These are phyloP conservation scores for Candida nanaspora DNA, from an alignment of 805 yeast species.

Conservation along the genomic window DNA sequence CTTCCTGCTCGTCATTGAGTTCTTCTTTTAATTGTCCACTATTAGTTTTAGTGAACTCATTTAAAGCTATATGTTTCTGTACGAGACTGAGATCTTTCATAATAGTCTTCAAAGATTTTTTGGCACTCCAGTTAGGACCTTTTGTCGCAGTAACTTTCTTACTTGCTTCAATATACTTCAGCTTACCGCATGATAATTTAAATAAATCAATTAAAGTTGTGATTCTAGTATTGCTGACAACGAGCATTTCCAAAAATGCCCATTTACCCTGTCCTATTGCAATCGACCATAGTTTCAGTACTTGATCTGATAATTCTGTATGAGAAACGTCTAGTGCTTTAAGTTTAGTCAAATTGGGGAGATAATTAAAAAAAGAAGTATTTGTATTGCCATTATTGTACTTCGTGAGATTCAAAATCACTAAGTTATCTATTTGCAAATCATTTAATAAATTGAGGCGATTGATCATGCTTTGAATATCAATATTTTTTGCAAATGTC, in stretches of 20 bases:
- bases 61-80: no score
- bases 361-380: conserved; percentile 1
- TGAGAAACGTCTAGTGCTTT: conserved; percentile 4
- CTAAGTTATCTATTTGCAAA: conserved; percentile 6
- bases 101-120: no score
- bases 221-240: neutral
- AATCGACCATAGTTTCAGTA: conserved; percentile 18
- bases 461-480: conserved; percentile 7
- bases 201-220: neutral
- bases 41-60: no score
- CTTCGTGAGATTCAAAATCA: conserved; percentile 13
- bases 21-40: no score
- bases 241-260: conserved; percentile 4
- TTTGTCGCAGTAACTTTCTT: neutral
- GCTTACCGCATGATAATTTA: neutral
- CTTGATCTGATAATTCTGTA: conserved; percentile 9
- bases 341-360: conserved; percentile 3
- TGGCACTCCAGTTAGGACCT: no score
- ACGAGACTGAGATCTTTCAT: no score
- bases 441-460: conserved; percentile 5
- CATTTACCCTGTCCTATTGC: conserved; percentile 20
- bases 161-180: neutral
- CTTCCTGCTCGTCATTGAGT: no score
- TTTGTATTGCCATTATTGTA: conserved; percentile 1
- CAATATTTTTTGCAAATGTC: conserved; percentile 22